These are phyloP conservation scores for Acrodontium crateriforme DNA, from an alignment of 2,329 filamentous ascomycete genomes.

Conservation along the genomic window DNA sequence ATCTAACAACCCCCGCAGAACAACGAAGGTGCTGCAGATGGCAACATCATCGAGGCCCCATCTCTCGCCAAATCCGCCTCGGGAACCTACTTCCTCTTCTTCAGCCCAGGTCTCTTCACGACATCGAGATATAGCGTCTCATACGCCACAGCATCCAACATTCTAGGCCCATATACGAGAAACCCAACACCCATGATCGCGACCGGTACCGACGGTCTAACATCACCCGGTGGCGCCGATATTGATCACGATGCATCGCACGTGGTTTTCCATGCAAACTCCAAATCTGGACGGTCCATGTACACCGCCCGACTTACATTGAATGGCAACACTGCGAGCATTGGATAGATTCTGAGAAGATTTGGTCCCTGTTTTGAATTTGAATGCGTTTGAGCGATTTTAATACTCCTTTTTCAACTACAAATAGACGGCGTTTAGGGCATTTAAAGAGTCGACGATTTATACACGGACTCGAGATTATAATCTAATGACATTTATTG, in stretches of 20 bases:
- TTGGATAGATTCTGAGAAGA: too few species aligned
- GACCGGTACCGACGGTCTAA: slow-evolving; percentile 16
- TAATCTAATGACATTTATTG: too few species aligned
- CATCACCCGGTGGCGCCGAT: slow-evolving; percentile 20
- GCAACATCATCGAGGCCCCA: slow-evolving; percentile 22
- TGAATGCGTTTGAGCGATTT: too few species aligned
- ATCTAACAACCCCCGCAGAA: too few species aligned
- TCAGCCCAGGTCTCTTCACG: slow-evolving; percentile 14
- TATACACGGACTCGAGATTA: too few species aligned
- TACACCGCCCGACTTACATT: too few species aligned
- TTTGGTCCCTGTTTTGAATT: too few species aligned
- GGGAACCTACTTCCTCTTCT: slow-evolving; percentile 17
- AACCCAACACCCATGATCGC: slow-evolving; percentile 10
- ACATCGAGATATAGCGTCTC: slow-evolving; percentile 14
- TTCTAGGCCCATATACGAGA: slow-evolving; percentile 14
- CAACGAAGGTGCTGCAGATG: slow-evolving; percentile 13
- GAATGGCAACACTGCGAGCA: too few species aligned
- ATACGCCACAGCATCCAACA: slow-evolving; percentile 13
- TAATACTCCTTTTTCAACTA: too few species aligned
- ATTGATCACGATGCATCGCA: slow-evolving; percentile 16
- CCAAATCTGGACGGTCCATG: slow-evolving; percentile 10
- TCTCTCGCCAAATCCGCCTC: slow-evolving; percentile 13
- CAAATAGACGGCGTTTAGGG: too few species aligned
- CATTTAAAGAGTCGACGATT: too few species aligned
- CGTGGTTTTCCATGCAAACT: slow-evolving; percentile 21